Evolutionary conservation across 306 rosid species (phyloP), one percentile per base, ranked within the genome.

Genomic region (Cucumis melo): DNA sequence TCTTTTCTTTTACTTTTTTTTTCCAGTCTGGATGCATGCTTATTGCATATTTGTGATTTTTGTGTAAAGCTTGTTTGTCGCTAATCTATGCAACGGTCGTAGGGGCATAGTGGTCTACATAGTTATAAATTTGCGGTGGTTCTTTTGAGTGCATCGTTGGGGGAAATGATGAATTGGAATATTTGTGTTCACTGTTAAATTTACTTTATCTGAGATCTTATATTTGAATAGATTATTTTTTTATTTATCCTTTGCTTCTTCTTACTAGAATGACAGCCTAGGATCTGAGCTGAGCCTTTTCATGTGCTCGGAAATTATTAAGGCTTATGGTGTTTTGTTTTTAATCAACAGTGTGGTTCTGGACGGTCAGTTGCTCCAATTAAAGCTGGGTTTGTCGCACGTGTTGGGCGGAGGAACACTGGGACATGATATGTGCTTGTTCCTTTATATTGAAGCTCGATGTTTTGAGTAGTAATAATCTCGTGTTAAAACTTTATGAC

Each of bases 311-410:
- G 12, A 21, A 68, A 51, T 8, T 15, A 73, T 34, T 32, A 0
- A 29, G 71, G 34, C 42, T 17, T 34, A 21, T 36, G 24, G 4
- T 29, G 41, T 66, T 64, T 34, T 54, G 76, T 79, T 59, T 72
- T n/a, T 73, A 46, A 48, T 29, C 82, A 89, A 90, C 91, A 93
- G 98, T 51, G 36, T 32, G 96, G 98, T 74, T 93, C 97, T 8
- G 97, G 96, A 79, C 85, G 98, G 81, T 89, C 97, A 16, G 99
- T 94, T 78, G 95, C 96, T 82, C 97, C 90, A 13, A 92, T 94
- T 82, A 94, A 94, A 81, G 96, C 97, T 80, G 99, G 99, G 77
- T 94, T 91, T 77, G 91, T 87, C 78, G 99, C 99, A 84, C 99
- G 96, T 66, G 97, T 94, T 86, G 97, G 97, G 54, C 88, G 99